Evolutionary conservation across 1,284 basidiomycete genomes (phyloP), one percentile per base, ranked within the genome.

Genomic region (Puccinia sorghi): DNA sequence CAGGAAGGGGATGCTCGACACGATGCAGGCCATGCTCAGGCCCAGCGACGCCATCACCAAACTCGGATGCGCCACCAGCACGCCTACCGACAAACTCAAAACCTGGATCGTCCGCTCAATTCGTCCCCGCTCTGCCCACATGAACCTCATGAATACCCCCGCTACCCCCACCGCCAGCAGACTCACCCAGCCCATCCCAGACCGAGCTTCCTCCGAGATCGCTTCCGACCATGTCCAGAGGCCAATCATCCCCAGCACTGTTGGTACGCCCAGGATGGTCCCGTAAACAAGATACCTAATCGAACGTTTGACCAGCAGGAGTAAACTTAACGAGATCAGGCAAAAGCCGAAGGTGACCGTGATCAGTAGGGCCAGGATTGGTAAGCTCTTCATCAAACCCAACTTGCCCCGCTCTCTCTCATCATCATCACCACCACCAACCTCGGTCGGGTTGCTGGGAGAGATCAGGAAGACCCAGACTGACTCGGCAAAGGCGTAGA

Each of bases 141-240:
- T 70, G 22, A 77, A 43, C 32, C 56, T 27, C 15, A 61, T 46
- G 15, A 56, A 59, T 6, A 70, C 27, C 13, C 37, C 37, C 27
- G 75, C 52, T n/a, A n/a, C 46, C 25, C 56, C n/a, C 64, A 70
- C 52, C 37, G 66, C 39, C n/a, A 27, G 9, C 48, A 61, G 41
- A 46, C 75, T 70, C 50, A 77, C 22, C 50, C 56, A 77, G 11
- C 75, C 75, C 75, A 77, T 77, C 22, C 64, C 66, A 0, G 13
- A 1, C 9, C 46, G 56, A 20, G 20, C 46, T 6, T 46, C 20
- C 27, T 77, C 75, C 41, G 75, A 46, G n/a, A 77, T 15, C 50
- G 75, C 67, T 41, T 59, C 39, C 27, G 75, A 70, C 75, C 75
- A 77, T 8, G 75, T 77, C 66, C 66, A 77, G 6, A 77, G n/a